A percentile compares a stretch with the other conserved stretches of the same genome.
phyloP scores from a whole-genome alignment of 805 yeast genomes.

The Debaryomyces tyrocola region DNA sequence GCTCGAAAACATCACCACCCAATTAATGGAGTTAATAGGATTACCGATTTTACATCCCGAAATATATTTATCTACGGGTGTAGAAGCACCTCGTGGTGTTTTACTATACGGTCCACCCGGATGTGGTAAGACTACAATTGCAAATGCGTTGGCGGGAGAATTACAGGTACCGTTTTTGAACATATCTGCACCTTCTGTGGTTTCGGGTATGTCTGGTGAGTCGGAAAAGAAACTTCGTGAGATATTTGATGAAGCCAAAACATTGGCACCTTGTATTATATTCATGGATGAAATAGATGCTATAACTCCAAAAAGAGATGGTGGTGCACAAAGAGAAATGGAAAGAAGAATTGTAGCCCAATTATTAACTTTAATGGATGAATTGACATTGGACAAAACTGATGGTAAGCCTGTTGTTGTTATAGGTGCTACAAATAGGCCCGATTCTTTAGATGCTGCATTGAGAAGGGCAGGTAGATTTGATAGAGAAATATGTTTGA shows the following conservation, averaged over 20 bases:
- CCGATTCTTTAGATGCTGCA: slow-evolving; percentile 93
- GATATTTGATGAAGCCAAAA: slow-evolving; percentile 87
- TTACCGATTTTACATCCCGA: slow-evolving; percentile 94
- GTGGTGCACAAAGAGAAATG: slow-evolving; percentile 95
- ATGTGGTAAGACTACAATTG: slow-evolving; percentile 96
- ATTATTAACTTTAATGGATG: slow-evolving; percentile 91
- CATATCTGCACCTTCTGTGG: slow-evolving; percentile 92
- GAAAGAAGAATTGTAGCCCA: slow-evolving; percentile 97
- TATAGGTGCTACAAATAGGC: slow-evolving; percentile 95
- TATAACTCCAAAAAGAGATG: slow-evolving; percentile 96
- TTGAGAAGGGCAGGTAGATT: slow-evolving; percentile 95
- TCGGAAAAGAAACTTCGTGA: slow-evolving; percentile 93
- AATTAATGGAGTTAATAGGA: slow-evolving; percentile 86
- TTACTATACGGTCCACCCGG: slow-evolving; percentile 98
- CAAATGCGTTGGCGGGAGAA: slow-evolving; percentile 95
- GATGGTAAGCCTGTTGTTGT: slow-evolving; percentile 91
- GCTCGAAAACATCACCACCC: slow-evolving; percentile 78
- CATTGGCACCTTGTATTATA: slow-evolving; percentile 86
- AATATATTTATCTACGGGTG: slow-evolving; percentile 81
- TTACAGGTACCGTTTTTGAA: slow-evolving; percentile 89
- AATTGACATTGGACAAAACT: slow-evolving; percentile 81
- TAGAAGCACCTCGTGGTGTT: slow-evolving; percentile 93
- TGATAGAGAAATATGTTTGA: slow-evolving; percentile 89
- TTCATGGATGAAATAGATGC: slow-evolving; percentile 98
- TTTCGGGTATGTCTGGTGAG: slow-evolving; percentile 99